Evolutionary conservation across 306 rosid species (phyloP).

Genomic region (Gillenia trifoliata): DNA sequence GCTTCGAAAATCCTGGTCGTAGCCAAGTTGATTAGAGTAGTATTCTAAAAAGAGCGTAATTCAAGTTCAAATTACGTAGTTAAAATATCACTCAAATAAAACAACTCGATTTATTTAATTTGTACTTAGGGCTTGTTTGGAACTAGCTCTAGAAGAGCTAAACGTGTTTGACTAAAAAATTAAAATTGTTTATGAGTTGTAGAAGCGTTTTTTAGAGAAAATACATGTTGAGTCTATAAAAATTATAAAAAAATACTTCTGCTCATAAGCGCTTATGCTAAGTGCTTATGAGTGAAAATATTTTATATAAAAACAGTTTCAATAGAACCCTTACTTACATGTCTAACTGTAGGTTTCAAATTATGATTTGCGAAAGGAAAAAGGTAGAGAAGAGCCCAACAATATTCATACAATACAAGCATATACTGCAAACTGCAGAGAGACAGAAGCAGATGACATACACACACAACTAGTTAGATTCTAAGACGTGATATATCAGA

Average conservation of each 20-base stretch:
- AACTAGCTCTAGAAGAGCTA: background rate
- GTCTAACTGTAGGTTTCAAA: background rate
- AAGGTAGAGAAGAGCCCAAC: background rate
- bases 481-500: background rate
- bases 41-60: too few species aligned
- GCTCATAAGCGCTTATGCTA: background rate
- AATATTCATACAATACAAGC: background rate
- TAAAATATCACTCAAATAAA: too few species aligned
- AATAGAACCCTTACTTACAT: background rate
- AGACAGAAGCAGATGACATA: background rate
- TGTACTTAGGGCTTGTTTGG: background rate
- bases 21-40: background rate
- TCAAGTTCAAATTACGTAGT: too few species aligned
- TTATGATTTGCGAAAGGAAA: background rate
- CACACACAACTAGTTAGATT: conserved; percentile 4
- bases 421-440: background rate
- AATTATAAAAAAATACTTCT: too few species aligned
- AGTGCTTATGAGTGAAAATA: too few species aligned
- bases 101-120: too few species aligned
- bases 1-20: background rate
- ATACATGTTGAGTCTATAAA: too few species aligned
- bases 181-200: too few species aligned
- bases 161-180: background rate
- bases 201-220: too few species aligned
- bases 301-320: too few species aligned